Percentiles rank a stretch among this genome's conserved stretches.
Evolutionary conservation across 176 grass and related monocot genomes (phyloP).

Genomic region (Cenchrus purpureus): DNA sequence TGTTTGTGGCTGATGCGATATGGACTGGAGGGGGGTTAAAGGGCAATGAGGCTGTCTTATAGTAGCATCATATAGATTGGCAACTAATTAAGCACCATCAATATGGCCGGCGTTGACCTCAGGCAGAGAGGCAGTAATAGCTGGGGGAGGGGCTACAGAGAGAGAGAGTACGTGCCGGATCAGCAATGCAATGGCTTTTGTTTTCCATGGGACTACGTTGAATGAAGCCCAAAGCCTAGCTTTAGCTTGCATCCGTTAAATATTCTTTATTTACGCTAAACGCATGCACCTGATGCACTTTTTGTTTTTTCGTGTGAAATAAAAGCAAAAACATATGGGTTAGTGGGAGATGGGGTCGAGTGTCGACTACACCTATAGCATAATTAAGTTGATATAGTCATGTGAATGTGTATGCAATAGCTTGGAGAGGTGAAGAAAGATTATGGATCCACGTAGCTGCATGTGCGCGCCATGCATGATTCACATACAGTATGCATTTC

Average conservation of each 20-base stretch:
- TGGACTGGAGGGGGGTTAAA: no score
- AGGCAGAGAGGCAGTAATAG: not conserved
- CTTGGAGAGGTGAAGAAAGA: not conserved
- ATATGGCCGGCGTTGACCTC: slow-evolving; percentile 18
- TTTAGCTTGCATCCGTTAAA: no score
- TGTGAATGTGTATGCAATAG: no score
- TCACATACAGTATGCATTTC: not conserved
- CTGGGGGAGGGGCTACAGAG: not conserved
- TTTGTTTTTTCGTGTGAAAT: no score
- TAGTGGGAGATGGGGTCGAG: no score
- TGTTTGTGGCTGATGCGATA: no score
- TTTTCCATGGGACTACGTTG: not conserved
- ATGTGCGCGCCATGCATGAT: not conserved
- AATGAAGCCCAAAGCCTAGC: not conserved
- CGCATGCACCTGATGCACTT: no score
- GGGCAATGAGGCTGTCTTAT: not conserved
- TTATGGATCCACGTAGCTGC: not conserved
- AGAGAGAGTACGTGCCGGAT: slow-evolving; percentile 9
- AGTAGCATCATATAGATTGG: not conserved
- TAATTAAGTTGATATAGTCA: no score
- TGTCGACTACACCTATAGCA: no score
- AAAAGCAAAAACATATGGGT: no score
- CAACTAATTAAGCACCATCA: not conserved
- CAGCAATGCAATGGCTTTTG: slow-evolving; percentile 24
- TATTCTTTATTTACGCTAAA: no score